Evolutionary conservation across 495 filamentous ascomycete species (phyloP).

Genomic region (Trichoderma erinaceum): DNA sequence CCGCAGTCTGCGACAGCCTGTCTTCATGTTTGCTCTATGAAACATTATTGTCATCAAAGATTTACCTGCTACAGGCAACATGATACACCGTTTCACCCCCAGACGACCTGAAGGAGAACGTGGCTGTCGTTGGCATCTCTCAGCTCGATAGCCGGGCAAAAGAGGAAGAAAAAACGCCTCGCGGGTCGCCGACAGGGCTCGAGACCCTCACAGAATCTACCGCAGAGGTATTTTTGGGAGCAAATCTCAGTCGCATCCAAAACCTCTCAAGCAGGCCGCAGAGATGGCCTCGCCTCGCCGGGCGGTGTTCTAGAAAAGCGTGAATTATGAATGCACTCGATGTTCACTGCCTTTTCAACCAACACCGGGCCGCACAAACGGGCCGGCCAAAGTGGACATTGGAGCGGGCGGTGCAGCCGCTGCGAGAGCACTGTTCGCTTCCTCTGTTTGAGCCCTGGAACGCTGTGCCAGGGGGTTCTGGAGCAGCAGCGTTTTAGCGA

Average conservation of each 20-base stretch:
- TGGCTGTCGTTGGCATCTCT: background rate
- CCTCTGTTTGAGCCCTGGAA: background rate
- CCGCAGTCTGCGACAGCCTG: no score
- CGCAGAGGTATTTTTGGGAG: background rate
- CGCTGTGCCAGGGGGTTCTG: background rate
- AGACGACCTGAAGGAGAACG: no score
- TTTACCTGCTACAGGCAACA: no score
- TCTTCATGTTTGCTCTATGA: no score
- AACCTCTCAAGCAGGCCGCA: background rate
- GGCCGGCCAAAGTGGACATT: background rate
- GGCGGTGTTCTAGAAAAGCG: conserved; percentile 10
- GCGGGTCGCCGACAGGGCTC: background rate
- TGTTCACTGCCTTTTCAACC: background rate
- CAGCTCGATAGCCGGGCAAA: background rate
- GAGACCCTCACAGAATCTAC: background rate
- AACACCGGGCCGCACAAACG: conserved; percentile 8
- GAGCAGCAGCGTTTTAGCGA: background rate
- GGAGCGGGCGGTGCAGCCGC: conserved; percentile 2
- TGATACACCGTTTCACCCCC: no score
- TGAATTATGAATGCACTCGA: background rate
- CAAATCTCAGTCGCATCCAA: background rate
- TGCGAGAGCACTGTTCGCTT: background rate
- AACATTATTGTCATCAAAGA: no score
- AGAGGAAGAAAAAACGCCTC: conserved; percentile 6
- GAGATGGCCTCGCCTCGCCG: background rate